phyloP scores from a whole-genome alignment of 2,329 filamentous ascomycete genomes.

The Didymosphaeria variabile region DNA sequence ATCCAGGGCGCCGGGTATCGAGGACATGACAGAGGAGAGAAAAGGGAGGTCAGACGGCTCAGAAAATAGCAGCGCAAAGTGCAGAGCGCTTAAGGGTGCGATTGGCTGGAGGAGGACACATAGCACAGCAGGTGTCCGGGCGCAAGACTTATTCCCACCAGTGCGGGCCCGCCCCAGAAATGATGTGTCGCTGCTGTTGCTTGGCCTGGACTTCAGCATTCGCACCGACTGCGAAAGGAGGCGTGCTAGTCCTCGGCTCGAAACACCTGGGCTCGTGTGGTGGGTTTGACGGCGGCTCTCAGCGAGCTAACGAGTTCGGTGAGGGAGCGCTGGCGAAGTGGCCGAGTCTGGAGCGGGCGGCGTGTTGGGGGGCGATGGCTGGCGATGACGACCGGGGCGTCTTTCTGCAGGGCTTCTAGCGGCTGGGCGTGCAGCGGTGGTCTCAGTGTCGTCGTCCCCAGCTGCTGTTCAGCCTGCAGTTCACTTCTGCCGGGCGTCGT shows the following conservation, averaged over 20 bases:
- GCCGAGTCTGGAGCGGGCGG: background rate
- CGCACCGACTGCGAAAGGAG: background rate
- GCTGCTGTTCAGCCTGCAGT: slow-evolving; percentile 19
- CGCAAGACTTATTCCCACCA: slow-evolving; percentile 25
- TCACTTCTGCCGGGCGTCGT: background rate
- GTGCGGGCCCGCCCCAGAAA: slow-evolving; percentile 10
- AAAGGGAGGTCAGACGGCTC: slow-evolving; percentile 14
- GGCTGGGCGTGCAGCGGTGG: slow-evolving; percentile 13
- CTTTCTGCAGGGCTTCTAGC: slow-evolving; percentile 17
- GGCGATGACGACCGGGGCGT: background rate
- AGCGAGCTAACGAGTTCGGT: background rate
- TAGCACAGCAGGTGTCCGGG: slow-evolving; percentile 9
- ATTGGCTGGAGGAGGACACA: slow-evolving; percentile 13
- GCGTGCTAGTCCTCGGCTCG: background rate
- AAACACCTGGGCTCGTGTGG: background rate
- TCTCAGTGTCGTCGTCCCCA: background rate
- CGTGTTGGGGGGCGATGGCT: background rate
- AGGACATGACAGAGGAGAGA: slow-evolving; percentile 15
- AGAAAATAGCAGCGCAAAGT: slow-evolving; percentile 10
- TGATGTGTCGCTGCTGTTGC: background rate
- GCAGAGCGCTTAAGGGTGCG: slow-evolving; percentile 7
- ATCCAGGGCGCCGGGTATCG: slow-evolving; percentile 24
- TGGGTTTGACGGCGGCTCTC: background rate
- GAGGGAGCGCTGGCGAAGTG: background rate
- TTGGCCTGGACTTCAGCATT: too few relatives aligned